A percentile compares a stretch with the other conserved stretches of the same genome.
These are phyloP conservation scores for Pisolithus marmoratus DNA, from an alignment of 768 basidiomycete genomes.

Conservation along the genomic window DNA sequence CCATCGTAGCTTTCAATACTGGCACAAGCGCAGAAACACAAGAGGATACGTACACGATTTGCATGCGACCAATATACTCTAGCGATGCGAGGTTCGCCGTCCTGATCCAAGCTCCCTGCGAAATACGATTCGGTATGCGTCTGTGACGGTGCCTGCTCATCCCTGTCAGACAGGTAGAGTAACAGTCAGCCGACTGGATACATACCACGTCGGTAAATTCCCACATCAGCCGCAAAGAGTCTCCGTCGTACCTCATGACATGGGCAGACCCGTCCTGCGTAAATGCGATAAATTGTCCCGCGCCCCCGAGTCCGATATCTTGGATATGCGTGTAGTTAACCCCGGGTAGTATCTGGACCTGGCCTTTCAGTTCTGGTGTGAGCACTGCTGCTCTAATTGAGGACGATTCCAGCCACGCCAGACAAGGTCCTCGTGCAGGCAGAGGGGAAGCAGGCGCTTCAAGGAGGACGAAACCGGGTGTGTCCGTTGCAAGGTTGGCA, in stretches of 20 bases:
- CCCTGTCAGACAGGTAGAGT: neutral
- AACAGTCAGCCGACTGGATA: slow-evolving; percentile 11
- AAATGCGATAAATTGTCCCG: slow-evolving; percentile 59
- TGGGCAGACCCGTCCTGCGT: slow-evolving; percentile 49
- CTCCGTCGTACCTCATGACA: slow-evolving; percentile 46
- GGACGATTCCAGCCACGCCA: slow-evolving; percentile 44
- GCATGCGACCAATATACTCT: slow-evolving; percentile 64
- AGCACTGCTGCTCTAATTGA: slow-evolving; percentile 46
- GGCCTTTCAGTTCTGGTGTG: slow-evolving; percentile 45
- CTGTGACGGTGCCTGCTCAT: slow-evolving; percentile 34
- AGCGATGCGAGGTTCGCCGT: slow-evolving; percentile 49
- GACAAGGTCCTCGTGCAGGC: slow-evolving; percentile 11
- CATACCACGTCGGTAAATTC: slow-evolving; percentile 53
- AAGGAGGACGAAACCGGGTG: slow-evolving; percentile 34
- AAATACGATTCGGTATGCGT: slow-evolving; percentile 47
- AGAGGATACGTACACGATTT: slow-evolving; percentile 39
- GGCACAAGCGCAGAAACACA: neutral
- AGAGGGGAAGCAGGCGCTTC: slow-evolving; percentile 13
- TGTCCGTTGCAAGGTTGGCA: slow-evolving; percentile 37
- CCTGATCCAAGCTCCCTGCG: slow-evolving; percentile 46
- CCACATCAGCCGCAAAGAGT: slow-evolving; percentile 41
- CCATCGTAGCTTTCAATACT: neutral
- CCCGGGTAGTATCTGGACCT: slow-evolving; percentile 38
- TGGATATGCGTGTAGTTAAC: slow-evolving; percentile 45
- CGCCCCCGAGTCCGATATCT: slow-evolving; percentile 53